phyloP scores from a whole-genome alignment of 2,329 filamentous ascomycete genomes.

The Fulvia fulva region DNA sequence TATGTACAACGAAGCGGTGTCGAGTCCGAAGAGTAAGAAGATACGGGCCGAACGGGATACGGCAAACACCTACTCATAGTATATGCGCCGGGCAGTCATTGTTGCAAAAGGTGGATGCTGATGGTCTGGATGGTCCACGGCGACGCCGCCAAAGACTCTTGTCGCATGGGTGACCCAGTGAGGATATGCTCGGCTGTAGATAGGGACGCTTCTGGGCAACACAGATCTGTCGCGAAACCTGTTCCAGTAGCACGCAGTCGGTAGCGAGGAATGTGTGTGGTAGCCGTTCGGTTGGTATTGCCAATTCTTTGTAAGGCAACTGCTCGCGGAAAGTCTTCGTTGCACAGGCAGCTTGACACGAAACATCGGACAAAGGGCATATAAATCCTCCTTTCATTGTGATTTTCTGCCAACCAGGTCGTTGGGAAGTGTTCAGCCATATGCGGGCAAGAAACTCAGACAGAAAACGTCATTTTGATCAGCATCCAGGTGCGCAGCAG shows the following conservation, averaged over 20 bases:
- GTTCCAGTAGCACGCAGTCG: conserved; percentile 20
- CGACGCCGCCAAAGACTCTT: conserved; percentile 18
- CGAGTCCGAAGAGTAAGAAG: not conserved
- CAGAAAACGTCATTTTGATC: not conserved
- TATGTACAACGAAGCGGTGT: conserved; percentile 8
- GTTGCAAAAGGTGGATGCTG: conserved; percentile 10
- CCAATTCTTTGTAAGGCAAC: conserved; percentile 18
- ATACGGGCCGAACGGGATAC: conserved; percentile 4
- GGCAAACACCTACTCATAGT: conserved; percentile 7
- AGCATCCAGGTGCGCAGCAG: not conserved
- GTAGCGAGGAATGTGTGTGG: conserved; percentile 26
- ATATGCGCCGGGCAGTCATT: conserved; percentile 19
- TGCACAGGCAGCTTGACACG: conserved; percentile 1
- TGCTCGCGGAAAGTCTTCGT: conserved; percentile 20
- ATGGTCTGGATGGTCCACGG: conserved; percentile 12
- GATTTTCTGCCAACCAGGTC: not conserved
- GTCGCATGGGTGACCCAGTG: conserved; percentile 9
- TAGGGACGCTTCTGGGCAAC: conserved; percentile 11
- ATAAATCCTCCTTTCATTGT: not conserved
- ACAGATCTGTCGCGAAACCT: conserved; percentile 5
- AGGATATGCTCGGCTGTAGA: conserved; percentile 5
- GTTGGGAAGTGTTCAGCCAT: not conserved
- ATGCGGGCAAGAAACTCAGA: not conserved
- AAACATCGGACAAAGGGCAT: conserved; percentile 2
- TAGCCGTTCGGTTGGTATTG: conserved; percentile 12